Percentiles rank a stretch among this genome's conserved stretches.
Conservation (phyloP, 1,284 basidiomycete genomes). For the Phaffia rhodozyma region DNA sequence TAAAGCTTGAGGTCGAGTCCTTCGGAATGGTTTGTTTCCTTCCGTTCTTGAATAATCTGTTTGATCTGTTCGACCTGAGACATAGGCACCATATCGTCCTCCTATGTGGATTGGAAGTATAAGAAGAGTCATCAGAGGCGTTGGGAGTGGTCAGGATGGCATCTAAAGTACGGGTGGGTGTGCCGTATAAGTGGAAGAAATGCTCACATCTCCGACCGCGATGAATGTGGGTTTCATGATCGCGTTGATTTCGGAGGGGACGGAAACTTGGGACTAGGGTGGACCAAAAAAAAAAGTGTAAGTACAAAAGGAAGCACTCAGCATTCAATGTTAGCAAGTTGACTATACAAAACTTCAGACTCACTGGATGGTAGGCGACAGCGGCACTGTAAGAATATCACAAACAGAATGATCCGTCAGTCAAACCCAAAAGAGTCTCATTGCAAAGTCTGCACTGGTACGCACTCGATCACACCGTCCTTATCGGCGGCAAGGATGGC, state of each 20-base stretch:
- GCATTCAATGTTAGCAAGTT: background rate
- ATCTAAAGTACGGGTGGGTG: background rate
- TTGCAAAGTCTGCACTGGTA: background rate
- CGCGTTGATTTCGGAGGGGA: slow-evolving; percentile 10
- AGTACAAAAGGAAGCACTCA: background rate
- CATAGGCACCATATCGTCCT: slow-evolving; percentile 6
- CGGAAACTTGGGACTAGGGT: background rate
- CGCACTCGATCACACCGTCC: background rate
- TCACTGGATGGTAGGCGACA: slow-evolving; percentile 13
- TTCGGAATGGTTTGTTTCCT: background rate
- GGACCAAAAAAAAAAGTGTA: background rate
- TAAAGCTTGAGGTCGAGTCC: slow-evolving; percentile 9
- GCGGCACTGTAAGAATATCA: background rate
- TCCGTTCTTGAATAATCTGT: background rate
- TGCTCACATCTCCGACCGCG: slow-evolving; percentile 3
- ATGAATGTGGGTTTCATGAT: slow-evolving; percentile 2
- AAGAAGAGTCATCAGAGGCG: background rate
- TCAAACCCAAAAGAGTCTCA: background rate
- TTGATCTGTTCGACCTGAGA: slow-evolving; percentile 1
- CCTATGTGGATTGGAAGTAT: background rate
- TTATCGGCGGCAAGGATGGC: slow-evolving; percentile 17
- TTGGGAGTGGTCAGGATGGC: background rate
- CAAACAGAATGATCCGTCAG: background rate
- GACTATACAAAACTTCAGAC: background rate
- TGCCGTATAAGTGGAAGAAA: background rate